phyloP scores from a whole-genome alignment of 371 early-diverging fungal genomes.

The Globomyces sp. region DNA sequence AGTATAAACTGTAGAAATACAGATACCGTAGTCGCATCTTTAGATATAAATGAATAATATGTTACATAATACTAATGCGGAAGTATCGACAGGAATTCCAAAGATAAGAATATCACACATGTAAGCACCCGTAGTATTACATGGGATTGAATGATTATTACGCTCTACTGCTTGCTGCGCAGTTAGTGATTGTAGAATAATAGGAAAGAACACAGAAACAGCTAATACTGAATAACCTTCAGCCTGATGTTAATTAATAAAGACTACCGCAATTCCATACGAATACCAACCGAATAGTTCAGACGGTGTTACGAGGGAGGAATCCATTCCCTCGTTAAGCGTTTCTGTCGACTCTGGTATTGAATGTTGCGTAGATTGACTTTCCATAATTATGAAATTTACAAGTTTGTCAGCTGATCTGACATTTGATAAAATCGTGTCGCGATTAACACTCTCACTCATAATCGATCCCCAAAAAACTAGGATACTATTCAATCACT shows the following conservation, averaged over 20 bases:
- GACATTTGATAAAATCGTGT: too few relatives aligned
- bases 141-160: not conserved
- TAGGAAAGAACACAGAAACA: conserved; percentile 1
- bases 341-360: too few relatives aligned
- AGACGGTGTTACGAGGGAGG: not conserved
- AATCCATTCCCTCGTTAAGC: not conserved
- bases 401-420: too few relatives aligned
- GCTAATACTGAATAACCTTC: not conserved
- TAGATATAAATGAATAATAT: not conserved
- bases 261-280: not conserved
- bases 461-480: too few relatives aligned
- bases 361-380: too few relatives aligned
- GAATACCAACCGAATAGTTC: conserved; percentile 3
- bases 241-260: not conserved
- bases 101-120: not conserved
- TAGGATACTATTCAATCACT: too few relatives aligned
- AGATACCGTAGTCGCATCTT: conserved; percentile 50
- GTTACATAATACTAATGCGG: conserved; percentile 18
- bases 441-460: too few relatives aligned
- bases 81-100: not conserved
- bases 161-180: not conserved
- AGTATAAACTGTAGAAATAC: conserved; percentile 60
- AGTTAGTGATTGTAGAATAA: not conserved
- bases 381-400: too few relatives aligned
- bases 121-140: not conserved